Conservation (phyloP, 106 monocot genomes). For the Posidonia australis region DNA sequence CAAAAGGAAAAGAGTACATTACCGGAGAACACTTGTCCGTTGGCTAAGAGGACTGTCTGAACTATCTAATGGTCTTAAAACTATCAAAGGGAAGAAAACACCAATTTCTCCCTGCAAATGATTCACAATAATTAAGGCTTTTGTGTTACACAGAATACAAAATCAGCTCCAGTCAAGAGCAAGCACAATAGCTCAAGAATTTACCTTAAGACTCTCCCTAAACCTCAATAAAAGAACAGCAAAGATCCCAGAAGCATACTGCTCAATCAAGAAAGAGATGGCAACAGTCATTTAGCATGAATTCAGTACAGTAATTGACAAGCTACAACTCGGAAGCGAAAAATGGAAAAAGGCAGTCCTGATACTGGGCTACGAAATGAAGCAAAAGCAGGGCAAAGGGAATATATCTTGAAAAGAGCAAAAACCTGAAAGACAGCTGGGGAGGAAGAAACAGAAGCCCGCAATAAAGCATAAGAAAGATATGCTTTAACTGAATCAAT, state of each 20-base stretch:
- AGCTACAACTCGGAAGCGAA: neutral
- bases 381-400: neutral
- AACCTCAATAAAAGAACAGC: conserved; percentile 85
- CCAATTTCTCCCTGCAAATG: conserved; percentile 86
- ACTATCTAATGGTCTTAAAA: conserved; percentile 76
- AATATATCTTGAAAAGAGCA: neutral
- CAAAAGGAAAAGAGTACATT: conserved; percentile 15
- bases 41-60: conserved; percentile 63
- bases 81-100: conserved; percentile 86
- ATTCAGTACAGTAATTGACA: neutral
- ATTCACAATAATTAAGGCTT: neutral
- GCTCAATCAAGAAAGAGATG: conserved; percentile 17
- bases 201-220: conserved; percentile 97
- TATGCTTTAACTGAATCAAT: conserved; percentile 97
- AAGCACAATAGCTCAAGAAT: neutral
- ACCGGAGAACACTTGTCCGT: conserved; percentile 75
- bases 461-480: conserved; percentile 87
- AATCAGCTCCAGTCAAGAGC: neutral
- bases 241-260: conserved; percentile 91
- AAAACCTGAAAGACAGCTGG: conserved; percentile 78
- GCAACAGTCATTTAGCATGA: conserved; percentile 1
- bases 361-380: neutral
- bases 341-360: neutral
- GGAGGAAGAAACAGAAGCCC: conserved; percentile 88
- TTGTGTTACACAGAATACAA: neutral